Evolutionary conservation across 192 early-diverging fungal genomes (phyloP).

Genomic region (Linnemannia exigua): DNA sequence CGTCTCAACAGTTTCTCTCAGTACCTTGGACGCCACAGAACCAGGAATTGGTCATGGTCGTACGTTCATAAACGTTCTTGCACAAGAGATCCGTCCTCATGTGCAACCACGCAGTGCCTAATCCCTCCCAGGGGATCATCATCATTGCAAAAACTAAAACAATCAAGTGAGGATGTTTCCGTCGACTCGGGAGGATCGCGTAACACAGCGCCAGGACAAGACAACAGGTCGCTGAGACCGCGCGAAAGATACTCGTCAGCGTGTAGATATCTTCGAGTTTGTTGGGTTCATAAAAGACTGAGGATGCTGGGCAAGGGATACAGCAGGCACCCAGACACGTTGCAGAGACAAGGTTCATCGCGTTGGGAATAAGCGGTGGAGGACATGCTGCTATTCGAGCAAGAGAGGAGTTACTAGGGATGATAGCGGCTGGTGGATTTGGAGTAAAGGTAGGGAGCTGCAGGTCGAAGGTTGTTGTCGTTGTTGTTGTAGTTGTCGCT

Average conservation of each 20-base stretch:
- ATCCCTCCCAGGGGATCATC: slow-evolving; percentile 22
- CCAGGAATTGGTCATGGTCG: slow-evolving; percentile 42
- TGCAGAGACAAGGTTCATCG: neutral
- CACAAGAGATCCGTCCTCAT: slow-evolving; percentile 31
- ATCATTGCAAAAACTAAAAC: slow-evolving; percentile 14
- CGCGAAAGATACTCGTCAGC: slow-evolving; percentile 21
- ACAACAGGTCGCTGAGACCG: slow-evolving; percentile 25
- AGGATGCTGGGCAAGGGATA: slow-evolving; percentile 33
- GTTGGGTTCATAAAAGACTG: slow-evolving; percentile 30
- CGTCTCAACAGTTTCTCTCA: neutral
- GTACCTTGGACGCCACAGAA: slow-evolving; percentile 54
- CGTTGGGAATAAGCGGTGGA: slow-evolving; percentile 33
- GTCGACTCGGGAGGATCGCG: slow-evolving; percentile 17
- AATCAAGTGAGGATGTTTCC: slow-evolving; percentile 40
- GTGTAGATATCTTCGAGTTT: slow-evolving; percentile 27
- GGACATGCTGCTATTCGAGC: slow-evolving; percentile 14
- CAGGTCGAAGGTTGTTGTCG: neutral
- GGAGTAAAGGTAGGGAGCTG: neutral
- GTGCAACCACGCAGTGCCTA: slow-evolving; percentile 29
- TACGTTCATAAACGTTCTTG: slow-evolving; percentile 25
- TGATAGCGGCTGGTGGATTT: neutral
- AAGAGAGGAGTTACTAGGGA: neutral
- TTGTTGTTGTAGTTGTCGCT: neutral
- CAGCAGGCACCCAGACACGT: slow-evolving; percentile 31
- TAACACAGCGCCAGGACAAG: slow-evolving; percentile 7